These are phyloP conservation scores for Phytophthora sojae DNA, from an alignment of 352 stramenopile genomes.

Conservation along the genomic window DNA sequence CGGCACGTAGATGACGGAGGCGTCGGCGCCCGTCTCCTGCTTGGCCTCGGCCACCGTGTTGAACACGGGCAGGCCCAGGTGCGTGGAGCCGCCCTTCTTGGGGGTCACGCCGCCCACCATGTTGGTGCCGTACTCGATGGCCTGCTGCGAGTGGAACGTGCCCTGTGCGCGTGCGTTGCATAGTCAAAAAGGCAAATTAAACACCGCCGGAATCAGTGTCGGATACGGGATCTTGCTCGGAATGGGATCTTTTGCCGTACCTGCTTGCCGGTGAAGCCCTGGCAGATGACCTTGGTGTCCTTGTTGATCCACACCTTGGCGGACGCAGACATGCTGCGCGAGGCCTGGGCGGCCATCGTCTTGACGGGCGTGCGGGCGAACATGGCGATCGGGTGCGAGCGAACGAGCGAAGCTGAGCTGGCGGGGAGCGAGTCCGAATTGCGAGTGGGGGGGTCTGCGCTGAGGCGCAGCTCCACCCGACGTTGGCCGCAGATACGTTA, in stretches of 20 bases:
- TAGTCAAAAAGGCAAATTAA: neutral
- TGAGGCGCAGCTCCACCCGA: conserved; percentile 31
- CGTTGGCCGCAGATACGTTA: conserved; percentile 17
- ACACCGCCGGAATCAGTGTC: conserved; percentile 12
- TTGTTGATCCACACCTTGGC: conserved; percentile 99
- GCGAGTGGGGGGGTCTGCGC: conserved; percentile 20
- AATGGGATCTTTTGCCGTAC: conserved; percentile 51
- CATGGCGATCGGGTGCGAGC: conserved; percentile 40
- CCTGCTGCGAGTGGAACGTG: conserved; percentile 99
- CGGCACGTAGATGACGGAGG: conserved; percentile 99
- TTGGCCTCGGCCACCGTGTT: conserved; percentile 95
- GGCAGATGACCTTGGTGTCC: conserved; percentile 99
- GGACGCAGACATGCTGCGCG: conserved; percentile 92
- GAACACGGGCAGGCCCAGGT: conserved; percentile 99
- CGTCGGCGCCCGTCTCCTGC: conserved; percentile 92
- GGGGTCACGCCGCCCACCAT: conserved; percentile 99
- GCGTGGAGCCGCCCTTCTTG: conserved; percentile 97
- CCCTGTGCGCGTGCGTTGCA: conserved; percentile 61
- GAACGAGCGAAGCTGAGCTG: conserved; percentile 6
- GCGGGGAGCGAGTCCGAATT: conserved; percentile 26
- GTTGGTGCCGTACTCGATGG: conserved; percentile 99
- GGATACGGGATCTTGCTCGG: neutral
- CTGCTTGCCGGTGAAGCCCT: conserved; percentile 99
- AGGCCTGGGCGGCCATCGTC: conserved; percentile 47
- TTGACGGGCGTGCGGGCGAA: conserved; percentile 65